phyloP scores from a whole-genome alignment of 192 early-diverging fungal species.

The Gamsiella multidivaricata region DNA sequence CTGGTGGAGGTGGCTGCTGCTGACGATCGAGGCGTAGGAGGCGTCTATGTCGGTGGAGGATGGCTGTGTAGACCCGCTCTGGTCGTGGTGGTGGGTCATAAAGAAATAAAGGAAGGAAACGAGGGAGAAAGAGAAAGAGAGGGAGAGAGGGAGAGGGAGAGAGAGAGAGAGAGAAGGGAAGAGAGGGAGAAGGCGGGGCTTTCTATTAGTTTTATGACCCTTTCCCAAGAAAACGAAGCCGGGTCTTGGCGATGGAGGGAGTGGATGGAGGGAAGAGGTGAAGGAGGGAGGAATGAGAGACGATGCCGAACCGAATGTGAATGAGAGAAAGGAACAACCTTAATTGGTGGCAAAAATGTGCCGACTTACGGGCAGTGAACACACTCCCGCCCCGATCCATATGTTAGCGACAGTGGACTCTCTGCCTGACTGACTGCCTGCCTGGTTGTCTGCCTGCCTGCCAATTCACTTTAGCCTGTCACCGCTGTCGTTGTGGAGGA shows the following conservation, averaged over 20 bases:
- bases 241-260: neutral
- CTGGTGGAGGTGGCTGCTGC: neutral
- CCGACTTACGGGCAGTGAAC: too few relatives aligned
- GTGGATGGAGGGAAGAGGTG: neutral
- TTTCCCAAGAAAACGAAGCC: neutral
- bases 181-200: neutral
- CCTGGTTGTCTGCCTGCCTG: neutral
- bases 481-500: too few relatives aligned
- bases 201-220: neutral
- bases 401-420: too few relatives aligned
- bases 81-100: neutral
- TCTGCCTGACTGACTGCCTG: too few relatives aligned
- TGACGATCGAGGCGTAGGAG: neutral
- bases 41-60: neutral
- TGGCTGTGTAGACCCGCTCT: neutral
- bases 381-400: too few relatives aligned
- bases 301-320: constrained; percentile 1
- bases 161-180: neutral
- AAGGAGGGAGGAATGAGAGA: neutral
- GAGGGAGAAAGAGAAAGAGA: neutral
- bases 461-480: too few relatives aligned
- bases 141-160: neutral
- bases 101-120: neutral
- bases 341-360: too few relatives aligned
- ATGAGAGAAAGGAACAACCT: neutral